Evolutionary conservation across 192 early-diverging fungal genomes (phyloP), one percentile per base, ranked within the genome.

Genomic region (Coemansia sp.): DNA sequence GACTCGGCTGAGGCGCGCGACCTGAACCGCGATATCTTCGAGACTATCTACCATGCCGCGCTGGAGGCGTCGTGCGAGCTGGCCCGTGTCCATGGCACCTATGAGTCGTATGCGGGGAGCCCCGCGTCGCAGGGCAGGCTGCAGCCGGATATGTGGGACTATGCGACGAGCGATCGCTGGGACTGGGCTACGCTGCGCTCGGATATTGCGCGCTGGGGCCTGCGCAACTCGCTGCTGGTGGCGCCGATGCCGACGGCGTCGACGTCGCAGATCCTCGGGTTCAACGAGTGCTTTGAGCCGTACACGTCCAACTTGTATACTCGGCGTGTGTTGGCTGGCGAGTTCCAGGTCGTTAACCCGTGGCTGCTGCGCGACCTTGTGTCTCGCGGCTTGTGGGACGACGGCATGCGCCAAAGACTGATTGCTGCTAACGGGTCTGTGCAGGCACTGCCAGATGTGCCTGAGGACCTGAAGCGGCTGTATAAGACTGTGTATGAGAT

Each of bases 401-500:
- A 99, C 66, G 74, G 84, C 49, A 92, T 98, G 87, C 96, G 96
- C 78, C 95, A 97, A 74, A 87, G 88, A 42, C 96, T 98, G 46
- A 99, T 99, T 72, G 85, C 93, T 0, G 93, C 96, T 73, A 91
- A 89, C 73, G 96, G 96, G 6, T 94, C 91, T 7, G 86, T 98
- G 32, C 94, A 96, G 81, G 80, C 88, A 9, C 90, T 97, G 46
- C 63, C 78, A 8, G 74, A 74, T 3, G 92, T 99, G 73, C 95
- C 96, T 1, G 87, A 90, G 16, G 88, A 95, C n/a, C 49, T 97
- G 43, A 98, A 97, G 86, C 87, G 82, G n/a, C 85, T 98, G 50
- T 98, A 98, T 89, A 97, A 97, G 88, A 99, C 97, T 0, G 94
- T 94, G 1, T 99, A 93, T 91, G 97, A 99, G 84, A 88, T 99